Percentiles rank a stretch among this genome's conserved stretches.
Evolutionary conservation across 2,329 filamentous ascomycete genomes (phyloP).

Genomic region (Alternaria arborescens): DNA sequence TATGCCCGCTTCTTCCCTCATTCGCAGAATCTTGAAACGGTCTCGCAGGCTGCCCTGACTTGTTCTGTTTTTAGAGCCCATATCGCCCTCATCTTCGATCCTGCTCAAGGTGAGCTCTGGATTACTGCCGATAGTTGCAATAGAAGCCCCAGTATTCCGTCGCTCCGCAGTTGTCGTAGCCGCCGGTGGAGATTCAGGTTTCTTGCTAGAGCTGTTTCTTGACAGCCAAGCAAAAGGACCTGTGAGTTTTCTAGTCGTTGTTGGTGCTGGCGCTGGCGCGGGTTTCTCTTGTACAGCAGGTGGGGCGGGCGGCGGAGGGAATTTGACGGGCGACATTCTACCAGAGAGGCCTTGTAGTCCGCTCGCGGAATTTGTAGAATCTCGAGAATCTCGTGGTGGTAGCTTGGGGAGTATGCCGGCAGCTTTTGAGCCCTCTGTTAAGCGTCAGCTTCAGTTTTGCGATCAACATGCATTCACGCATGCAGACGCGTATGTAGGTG

Average conservation of each 20-base stretch:
- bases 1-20: conserved; percentile 56
- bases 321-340: conserved; percentile 71
- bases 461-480: neutral
- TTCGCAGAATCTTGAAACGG: conserved; percentile 57
- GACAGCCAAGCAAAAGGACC: conserved; percentile 59
- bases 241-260: conserved; percentile 73
- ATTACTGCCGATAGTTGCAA: conserved; percentile 81
- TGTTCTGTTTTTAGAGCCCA: conserved; percentile 39
- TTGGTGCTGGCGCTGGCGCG: conserved; percentile 37
- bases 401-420: conserved; percentile 59
- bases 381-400: conserved; percentile 59
- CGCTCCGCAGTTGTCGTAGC: conserved; percentile 60
- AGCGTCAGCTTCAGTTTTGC: conserved; percentile 26
- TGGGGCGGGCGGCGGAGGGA: conserved; percentile 49
- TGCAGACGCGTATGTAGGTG: neutral
- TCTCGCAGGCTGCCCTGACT: conserved; percentile 56
- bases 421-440: conserved; percentile 39
- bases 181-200: conserved; percentile 65
- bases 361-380: conserved; percentile 38
- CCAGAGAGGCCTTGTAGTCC: conserved; percentile 74
- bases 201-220: conserved; percentile 62
- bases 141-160: conserved; percentile 81
- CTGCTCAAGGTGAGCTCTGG: conserved; percentile 80
- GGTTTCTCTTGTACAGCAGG: conserved; percentile 42
- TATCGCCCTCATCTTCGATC: conserved; percentile 68